phyloP scores from a whole-genome alignment of 2,329 filamentous ascomycete species.

The Xylariaceae sp. region DNA sequence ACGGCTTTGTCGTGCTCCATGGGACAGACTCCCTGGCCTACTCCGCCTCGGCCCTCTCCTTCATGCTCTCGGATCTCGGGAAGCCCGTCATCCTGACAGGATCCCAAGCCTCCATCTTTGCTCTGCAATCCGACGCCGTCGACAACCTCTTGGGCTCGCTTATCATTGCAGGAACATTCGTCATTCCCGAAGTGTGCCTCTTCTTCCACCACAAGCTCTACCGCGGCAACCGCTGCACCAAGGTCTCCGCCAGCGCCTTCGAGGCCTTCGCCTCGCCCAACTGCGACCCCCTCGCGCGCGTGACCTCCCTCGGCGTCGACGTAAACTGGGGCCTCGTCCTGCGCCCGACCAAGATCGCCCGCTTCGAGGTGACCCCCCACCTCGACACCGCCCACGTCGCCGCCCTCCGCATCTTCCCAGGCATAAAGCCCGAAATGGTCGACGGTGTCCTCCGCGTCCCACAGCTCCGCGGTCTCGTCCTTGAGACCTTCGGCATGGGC shows the following conservation, averaged over 20 bases:
- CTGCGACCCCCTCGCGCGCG: conserved; percentile 70
- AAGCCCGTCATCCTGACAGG: conserved; percentile 87
- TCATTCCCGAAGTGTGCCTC: conserved; percentile 86
- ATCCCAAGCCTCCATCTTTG: conserved; percentile 79
- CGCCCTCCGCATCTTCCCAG: conserved; percentile 83
- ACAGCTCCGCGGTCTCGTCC: conserved; percentile 72
- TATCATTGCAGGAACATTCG: conserved; percentile 86
- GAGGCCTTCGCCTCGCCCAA: conserved; percentile 89
- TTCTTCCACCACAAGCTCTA: conserved; percentile 93
- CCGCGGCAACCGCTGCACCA: conserved; percentile 81
- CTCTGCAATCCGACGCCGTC: conserved; percentile 83
- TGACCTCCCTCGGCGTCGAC: conserved; percentile 73
- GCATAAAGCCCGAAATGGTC: conserved; percentile 90
- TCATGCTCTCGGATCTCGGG: conserved; percentile 81
- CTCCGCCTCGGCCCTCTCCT: conserved; percentile 83
- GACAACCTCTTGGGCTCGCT: conserved; percentile 85
- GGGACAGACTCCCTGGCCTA: conserved; percentile 88
- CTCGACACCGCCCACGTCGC: conserved; percentile 85
- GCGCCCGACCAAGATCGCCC: conserved; percentile 66
- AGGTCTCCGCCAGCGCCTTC: conserved; percentile 80
- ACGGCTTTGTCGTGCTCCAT: conserved; percentile 86
- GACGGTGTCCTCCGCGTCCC: conserved; percentile 74
- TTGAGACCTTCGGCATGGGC: conserved; percentile 90
- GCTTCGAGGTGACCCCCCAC: conserved; percentile 67
- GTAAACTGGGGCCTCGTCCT: conserved; percentile 76